Evolutionary conservation across 805 yeast genomes (phyloP).

Genomic region (Ogataea ganodermae): DNA sequence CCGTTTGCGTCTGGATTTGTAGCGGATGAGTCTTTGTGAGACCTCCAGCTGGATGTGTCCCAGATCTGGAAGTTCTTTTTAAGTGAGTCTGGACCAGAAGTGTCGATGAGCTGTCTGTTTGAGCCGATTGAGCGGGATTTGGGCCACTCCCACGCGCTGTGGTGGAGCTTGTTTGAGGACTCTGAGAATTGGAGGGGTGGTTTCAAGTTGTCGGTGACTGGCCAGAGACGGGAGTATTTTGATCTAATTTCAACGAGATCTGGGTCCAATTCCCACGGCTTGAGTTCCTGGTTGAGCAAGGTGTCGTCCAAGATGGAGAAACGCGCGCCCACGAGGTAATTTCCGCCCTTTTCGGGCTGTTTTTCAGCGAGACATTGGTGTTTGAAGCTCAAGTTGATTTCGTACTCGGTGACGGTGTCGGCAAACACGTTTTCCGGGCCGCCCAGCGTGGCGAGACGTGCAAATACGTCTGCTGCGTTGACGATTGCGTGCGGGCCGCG

Average conservation of each 20-base stretch:
- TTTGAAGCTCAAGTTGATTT: constrained; percentile 21
- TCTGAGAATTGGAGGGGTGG: constrained; percentile 18
- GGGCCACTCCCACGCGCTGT: constrained; percentile 25
- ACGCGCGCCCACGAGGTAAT: constrained; percentile 22
- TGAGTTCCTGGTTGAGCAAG: constrained; percentile 21
- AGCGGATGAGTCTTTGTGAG: constrained; percentile 10
- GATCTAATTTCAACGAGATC: constrained; percentile 20
- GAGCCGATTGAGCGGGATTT: constrained; percentile 12
- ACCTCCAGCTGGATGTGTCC: constrained; percentile 11
- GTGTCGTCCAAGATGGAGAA: constrained; percentile 27
- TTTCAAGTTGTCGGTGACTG: constrained; percentile 27
- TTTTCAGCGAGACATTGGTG: constrained; percentile 14
- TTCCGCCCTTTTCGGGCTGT: constrained; percentile 1
- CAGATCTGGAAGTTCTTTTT: constrained; percentile 7
- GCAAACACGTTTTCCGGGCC: constrained; percentile 8
- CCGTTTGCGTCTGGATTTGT: constrained; percentile 12
- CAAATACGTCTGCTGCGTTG: constrained; percentile 22
- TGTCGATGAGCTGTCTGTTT: neutral
- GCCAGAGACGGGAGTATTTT: constrained; percentile 27
- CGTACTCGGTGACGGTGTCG: constrained; percentile 23
- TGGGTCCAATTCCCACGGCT: constrained; percentile 26
- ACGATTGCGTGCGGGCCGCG: constrained; percentile 27
- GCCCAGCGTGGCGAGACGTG: constrained; percentile 12
- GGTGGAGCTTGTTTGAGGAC: constrained; percentile 17
- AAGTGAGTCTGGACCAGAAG: neutral